phyloP scores from a whole-genome alignment of 495 filamentous ascomycete genomes.

The Daldinia loculata region DNA sequence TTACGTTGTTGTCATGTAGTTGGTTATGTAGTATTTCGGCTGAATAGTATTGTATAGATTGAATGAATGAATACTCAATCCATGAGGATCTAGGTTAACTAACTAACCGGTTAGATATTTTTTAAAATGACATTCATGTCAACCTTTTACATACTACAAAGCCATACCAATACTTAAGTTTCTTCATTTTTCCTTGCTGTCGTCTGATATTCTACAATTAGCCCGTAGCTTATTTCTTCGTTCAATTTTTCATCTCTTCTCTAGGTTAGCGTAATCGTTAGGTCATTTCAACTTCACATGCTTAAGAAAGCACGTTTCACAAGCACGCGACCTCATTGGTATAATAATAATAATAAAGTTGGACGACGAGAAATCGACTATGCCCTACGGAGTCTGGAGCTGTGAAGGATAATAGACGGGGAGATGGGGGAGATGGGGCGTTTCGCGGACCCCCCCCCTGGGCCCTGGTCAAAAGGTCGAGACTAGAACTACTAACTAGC shows the following conservation, averaged over 20 bases:
- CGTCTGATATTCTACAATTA: neutral
- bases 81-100: too few species aligned
- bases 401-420: neutral
- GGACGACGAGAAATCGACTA: neutral
- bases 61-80: too few species aligned
- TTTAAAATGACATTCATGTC: neutral
- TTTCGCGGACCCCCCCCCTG: neutral
- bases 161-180: too few species aligned
- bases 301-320: constrained; percentile 29
- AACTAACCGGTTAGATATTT: too few species aligned
- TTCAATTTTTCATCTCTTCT: neutral
- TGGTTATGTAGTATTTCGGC: too few species aligned
- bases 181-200: neutral
- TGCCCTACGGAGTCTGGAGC: neutral
- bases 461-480: neutral
- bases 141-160: too few species aligned
- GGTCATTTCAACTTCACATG: neutral
- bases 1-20: too few species aligned
- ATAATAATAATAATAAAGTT: neutral
- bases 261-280: neutral
- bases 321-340: constrained; percentile 27
- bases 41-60: too few species aligned
- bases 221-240: neutral
- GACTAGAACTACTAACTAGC: neutral
- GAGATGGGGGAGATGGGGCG: neutral